phyloP scores from a whole-genome alignment of 345 rosid genomes.

The Clarkia xantiana region DNA sequence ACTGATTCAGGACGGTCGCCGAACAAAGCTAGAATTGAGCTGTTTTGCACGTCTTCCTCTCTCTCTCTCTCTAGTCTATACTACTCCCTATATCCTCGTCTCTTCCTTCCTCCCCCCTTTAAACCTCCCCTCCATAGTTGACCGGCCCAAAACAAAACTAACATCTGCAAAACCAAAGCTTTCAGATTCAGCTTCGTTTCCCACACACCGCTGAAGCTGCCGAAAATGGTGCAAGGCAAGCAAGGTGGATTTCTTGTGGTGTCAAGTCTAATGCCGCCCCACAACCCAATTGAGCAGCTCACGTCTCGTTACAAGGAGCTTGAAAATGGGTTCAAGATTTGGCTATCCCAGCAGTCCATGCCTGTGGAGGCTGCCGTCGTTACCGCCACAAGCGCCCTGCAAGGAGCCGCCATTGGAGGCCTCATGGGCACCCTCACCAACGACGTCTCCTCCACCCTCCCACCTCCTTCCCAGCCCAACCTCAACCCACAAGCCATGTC shows the following conservation, averaged over 20 bases:
- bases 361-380: slow-evolving; percentile 70
- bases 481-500: slow-evolving; percentile 76
- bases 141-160: too few species aligned
- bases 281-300: slow-evolving; percentile 43
- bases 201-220: too few species aligned
- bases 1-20: too few species aligned
- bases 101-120: too few species aligned
- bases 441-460: slow-evolving; percentile 35
- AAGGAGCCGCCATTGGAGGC: slow-evolving; percentile 82
- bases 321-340: slow-evolving; percentile 47
- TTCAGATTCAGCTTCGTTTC: too few species aligned
- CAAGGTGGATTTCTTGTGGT: slow-evolving; percentile 21
- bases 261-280: slow-evolving; percentile 24
- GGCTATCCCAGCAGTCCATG: slow-evolving; percentile 67
- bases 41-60: too few species aligned
- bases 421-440: slow-evolving; percentile 58
- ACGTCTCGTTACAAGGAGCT: slow-evolving; percentile 48
- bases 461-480: slow-evolving; percentile 30
- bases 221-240: slow-evolving; percentile 39
- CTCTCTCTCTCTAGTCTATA: too few species aligned
- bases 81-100: too few species aligned
- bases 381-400: slow-evolving; percentile 51
- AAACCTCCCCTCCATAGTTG: too few species aligned
- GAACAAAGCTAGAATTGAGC: too few species aligned
- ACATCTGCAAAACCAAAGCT: too few species aligned